Conservation (phyloP, 1,139 yeast species). For the Candida sanyaensis region DNA sequence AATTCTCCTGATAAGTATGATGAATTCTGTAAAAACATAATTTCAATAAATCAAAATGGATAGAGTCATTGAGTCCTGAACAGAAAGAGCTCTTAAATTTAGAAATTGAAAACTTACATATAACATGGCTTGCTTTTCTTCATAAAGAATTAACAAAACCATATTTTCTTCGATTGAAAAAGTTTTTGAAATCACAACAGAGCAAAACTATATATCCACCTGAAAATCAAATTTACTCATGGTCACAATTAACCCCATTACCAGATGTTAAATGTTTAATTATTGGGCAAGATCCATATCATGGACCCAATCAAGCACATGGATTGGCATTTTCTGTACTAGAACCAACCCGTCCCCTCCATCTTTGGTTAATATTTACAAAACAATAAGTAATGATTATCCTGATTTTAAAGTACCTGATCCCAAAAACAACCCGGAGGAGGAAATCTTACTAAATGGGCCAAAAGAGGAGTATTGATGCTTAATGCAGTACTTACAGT, state of each 20-base stretch:
- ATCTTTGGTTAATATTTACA: constrained; percentile 83
- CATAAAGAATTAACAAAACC: constrained; percentile 79
- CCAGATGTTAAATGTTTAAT: constrained; percentile 73
- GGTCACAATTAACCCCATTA: constrained; percentile 88
- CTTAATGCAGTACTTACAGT: constrained; percentile 91
- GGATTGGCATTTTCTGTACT: constrained; percentile 93
- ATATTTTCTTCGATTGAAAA: constrained; percentile 75
- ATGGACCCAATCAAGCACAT: constrained; percentile 90
- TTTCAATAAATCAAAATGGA: constrained; percentile 59
- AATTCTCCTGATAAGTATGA: constrained; percentile 8
- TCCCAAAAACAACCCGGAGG: constrained; percentile 42
- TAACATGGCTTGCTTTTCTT: constrained; percentile 74
- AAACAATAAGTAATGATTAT: constrained; percentile 70
- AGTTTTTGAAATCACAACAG: constrained; percentile 46
- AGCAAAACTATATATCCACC: constrained; percentile 75
- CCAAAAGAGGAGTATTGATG: constrained; percentile 82
- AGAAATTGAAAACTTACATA: constrained; percentile 71
- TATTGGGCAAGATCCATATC: constrained; percentile 97
- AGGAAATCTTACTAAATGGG: constrained; percentile 85
- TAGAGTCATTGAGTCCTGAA: constrained; percentile 51
- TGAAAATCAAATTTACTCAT: constrained; percentile 74
- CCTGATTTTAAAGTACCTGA: constrained; percentile 66
- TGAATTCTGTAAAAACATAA: constrained; percentile 20
- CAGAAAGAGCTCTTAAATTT: constrained; percentile 57
- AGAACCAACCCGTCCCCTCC: constrained; percentile 91